Evolutionary conservation across 2,329 filamentous ascomycete genomes (phyloP).

Genomic region (Neurospora sp.): DNA sequence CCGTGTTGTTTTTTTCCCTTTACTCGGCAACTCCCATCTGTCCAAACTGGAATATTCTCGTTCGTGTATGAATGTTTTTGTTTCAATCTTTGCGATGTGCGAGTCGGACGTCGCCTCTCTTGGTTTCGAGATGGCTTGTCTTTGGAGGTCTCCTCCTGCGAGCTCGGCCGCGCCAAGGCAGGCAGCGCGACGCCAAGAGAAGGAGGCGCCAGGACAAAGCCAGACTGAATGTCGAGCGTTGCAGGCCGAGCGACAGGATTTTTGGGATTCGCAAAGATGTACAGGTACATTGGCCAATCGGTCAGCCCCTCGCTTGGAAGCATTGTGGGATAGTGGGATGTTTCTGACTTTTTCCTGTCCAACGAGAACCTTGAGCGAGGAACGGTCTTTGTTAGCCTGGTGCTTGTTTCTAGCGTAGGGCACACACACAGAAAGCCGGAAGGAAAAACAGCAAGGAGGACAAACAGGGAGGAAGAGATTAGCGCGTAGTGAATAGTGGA

Average conservation of each 20-base stretch:
- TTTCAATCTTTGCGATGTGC: neutral
- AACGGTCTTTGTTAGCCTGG: neutral
- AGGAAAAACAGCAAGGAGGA: neutral
- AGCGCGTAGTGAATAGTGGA: neutral
- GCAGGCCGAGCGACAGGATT: neutral
- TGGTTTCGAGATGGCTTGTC: neutral
- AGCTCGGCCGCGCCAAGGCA: neutral
- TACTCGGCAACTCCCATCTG: too few species aligned
- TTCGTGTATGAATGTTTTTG: neutral
- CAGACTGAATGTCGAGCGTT: neutral
- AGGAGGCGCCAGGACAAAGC: neutral
- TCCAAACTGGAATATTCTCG: too few species aligned
- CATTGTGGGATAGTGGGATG: neutral
- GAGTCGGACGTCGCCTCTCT: neutral
- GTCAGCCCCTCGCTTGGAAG: neutral
- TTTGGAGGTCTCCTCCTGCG: neutral
- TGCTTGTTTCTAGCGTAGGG: neutral
- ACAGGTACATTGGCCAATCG: neutral
- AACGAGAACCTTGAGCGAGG: neutral
- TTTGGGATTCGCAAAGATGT: neutral
- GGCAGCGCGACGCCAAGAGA: neutral
- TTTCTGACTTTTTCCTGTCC: neutral
- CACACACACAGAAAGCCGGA: neutral
- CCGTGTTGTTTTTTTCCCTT: too few species aligned
- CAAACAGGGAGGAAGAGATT: neutral